A percentile compares a stretch with the other conserved stretches of the same genome.
phyloP scores from a whole-genome alignment of 257 asterid species.

The Solanum chiquidenum region DNA sequence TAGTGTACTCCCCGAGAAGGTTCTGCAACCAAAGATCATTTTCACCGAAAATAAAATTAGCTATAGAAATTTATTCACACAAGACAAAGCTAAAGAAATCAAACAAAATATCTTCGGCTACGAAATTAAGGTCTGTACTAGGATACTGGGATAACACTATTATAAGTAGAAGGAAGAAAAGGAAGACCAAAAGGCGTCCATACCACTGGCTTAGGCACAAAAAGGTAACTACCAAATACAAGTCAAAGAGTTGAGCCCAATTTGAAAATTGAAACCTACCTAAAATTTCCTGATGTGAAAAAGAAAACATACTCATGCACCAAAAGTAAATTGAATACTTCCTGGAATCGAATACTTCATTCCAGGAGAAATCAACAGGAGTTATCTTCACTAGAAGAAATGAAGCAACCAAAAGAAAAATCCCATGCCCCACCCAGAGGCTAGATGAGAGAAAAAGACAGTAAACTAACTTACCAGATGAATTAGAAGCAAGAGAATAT shows the following conservation, averaged over 20 bases:
- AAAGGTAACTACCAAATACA: background rate
- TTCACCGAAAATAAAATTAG: background rate
- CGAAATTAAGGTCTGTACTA: background rate
- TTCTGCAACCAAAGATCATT: constrained; percentile 25
- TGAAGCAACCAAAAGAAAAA: background rate
- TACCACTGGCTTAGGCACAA: background rate
- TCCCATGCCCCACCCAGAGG: background rate
- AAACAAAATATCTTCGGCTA: background rate
- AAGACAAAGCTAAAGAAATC: background rate
- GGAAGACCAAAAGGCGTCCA: background rate
- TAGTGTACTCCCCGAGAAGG: constrained; percentile 56
- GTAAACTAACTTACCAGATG: background rate
- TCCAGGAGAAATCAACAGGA: background rate
- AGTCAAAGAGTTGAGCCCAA: background rate
- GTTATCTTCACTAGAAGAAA: background rate
- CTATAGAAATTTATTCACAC: background rate
- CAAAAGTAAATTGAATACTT: background rate
- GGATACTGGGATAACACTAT: background rate
- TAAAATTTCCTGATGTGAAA: background rate
- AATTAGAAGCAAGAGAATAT: background rate
- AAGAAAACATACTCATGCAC: background rate
- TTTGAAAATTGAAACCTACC: background rate
- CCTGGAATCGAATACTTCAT: background rate
- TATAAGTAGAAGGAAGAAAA: background rate
- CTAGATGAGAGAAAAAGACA: background rate